phyloP scores from a whole-genome alignment of 306 rosid genomes.

The Prunus mira region DNA sequence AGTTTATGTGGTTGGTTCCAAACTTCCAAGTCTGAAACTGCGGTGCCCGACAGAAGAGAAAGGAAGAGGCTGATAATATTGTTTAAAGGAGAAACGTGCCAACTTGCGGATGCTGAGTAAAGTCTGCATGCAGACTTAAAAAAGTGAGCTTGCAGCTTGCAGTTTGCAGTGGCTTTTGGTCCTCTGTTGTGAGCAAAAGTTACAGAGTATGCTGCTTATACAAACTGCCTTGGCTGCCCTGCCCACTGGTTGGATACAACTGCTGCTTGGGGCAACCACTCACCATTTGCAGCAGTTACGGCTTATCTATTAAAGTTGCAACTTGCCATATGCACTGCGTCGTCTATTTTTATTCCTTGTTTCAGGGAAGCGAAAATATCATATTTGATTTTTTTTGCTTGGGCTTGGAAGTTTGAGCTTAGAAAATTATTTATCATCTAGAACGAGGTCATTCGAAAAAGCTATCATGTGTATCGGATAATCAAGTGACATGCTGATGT shows the following conservation, averaged over 20 bases:
- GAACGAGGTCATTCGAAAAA: not conserved
- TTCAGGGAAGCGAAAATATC: not conserved
- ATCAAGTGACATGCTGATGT: not conserved
- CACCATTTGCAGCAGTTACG: not conserved
- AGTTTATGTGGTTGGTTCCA: constrained; percentile 9
- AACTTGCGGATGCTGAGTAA: constrained; percentile 2
- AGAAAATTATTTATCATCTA: not conserved
- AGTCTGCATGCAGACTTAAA: not conserved
- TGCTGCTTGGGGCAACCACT: not conserved
- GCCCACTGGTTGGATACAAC: not conserved
- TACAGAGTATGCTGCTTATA: not conserved
- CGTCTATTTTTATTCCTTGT: not conserved
- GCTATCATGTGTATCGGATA: not conserved
- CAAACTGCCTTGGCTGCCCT: not conserved
- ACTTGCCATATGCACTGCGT: not conserved
- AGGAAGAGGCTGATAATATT: not conserved
- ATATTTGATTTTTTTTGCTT: not conserved
- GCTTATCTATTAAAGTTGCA: not conserved
- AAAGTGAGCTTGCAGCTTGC: constrained; percentile 7
- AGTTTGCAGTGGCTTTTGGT: not conserved
- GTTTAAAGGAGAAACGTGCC: not conserved
- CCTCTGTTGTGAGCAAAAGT: not conserved
- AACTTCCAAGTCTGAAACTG: constrained; percentile 12
- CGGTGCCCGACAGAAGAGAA: constrained; percentile 9
- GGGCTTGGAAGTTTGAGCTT: not conserved